These are phyloP conservation scores for Daldinia childiae DNA, from an alignment of 495 filamentous ascomycete genomes.

Conservation along the genomic window DNA sequence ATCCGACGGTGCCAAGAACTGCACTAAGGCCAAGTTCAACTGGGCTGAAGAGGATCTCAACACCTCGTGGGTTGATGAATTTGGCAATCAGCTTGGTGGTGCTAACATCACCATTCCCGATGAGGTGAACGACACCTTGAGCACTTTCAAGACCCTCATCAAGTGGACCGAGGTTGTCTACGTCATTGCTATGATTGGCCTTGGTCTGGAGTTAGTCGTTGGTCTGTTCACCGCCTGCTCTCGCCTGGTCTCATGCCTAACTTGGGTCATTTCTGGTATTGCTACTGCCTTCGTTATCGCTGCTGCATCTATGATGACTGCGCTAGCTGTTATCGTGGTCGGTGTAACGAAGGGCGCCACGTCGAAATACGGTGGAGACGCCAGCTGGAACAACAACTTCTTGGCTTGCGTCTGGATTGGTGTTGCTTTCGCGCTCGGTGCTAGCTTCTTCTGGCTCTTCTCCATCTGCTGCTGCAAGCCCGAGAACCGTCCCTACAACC, in stretches of 20 bases:
- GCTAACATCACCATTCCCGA: conserved; percentile 65
- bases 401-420: conserved; percentile 79
- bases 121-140: conserved; percentile 70
- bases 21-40: conserved; percentile 73
- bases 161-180: conserved; percentile 87
- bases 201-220: conserved; percentile 79
- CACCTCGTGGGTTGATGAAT: conserved; percentile 57
- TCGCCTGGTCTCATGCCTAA: conserved; percentile 58
- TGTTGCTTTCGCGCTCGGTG: conserved; percentile 75
- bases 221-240: conserved; percentile 74
- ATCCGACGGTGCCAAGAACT: conserved; percentile 58
- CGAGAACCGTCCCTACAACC: conserved; percentile 48
- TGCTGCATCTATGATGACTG: conserved; percentile 68
- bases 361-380: conserved; percentile 71
- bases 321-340: conserved; percentile 68
- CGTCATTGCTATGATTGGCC: conserved; percentile 71
- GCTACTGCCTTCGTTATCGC: conserved; percentile 69
- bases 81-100: conserved; percentile 53
- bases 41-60: conserved; percentile 75
- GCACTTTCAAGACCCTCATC: conserved; percentile 73
- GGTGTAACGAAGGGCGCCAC: conserved; percentile 73
- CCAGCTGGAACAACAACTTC: conserved; percentile 71
- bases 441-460: conserved; percentile 87
- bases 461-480: conserved; percentile 86
- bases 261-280: conserved; percentile 58